phyloP scores from a whole-genome alignment of 345 rosid species.

The Eucalyptus pauciflora region DNA sequence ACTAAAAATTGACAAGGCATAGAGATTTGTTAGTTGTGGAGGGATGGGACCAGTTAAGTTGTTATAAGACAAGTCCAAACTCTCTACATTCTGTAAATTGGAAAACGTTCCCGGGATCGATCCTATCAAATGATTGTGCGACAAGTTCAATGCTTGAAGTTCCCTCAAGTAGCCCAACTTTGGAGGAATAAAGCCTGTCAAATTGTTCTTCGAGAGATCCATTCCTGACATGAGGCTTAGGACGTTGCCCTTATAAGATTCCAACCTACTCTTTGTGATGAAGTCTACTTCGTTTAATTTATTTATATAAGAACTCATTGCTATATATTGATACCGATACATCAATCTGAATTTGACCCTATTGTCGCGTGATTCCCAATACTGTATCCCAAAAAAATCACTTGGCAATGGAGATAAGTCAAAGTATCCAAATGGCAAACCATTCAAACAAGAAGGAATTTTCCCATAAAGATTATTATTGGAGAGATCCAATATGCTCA shows the following conservation, averaged over 20 bases:
- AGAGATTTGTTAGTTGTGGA: not conserved
- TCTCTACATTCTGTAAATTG: not conserved
- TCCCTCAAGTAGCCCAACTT: not conserved
- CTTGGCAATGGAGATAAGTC: rapidly evolving
- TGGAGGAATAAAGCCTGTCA: not conserved
- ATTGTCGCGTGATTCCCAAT: rapidly evolving
- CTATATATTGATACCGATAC: no score
- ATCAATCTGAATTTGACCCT: rapidly evolving
- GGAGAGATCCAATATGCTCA: no score
- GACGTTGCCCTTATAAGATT: not conserved
- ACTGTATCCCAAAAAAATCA: rapidly evolving
- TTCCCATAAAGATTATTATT: no score
- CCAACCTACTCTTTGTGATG: not conserved
- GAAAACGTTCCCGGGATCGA: not conserved
- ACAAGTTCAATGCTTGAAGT: not conserved
- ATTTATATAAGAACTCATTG: rapidly evolving
- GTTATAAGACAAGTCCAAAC: not conserved
- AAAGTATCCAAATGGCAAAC: no score
- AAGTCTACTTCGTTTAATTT: not conserved
- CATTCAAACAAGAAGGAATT: rapidly evolving
- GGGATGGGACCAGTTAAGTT: not conserved
- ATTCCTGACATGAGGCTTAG: not conserved
- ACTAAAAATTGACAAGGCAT: not conserved
- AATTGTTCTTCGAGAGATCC: not conserved
- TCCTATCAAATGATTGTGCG: not conserved